Base-by-base conservation (phyloP, 805 yeast genomes). In the Spathaspora arborariae region DNA sequence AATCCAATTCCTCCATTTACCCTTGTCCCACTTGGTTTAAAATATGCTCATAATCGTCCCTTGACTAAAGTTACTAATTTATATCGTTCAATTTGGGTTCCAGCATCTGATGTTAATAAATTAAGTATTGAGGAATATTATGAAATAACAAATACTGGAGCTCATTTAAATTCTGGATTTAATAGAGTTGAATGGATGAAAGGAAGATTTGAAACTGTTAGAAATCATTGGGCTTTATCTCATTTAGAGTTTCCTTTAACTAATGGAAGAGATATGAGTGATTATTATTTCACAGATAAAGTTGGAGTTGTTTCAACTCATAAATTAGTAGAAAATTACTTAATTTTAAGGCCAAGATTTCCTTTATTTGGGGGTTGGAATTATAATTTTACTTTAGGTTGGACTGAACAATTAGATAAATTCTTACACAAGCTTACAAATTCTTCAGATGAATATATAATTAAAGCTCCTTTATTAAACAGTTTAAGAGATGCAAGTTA, bases 361-460 rank as follows among this genome's bases (percentile, higher is more conserved):
- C 99, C 99, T n/a, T 63, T 94, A 5, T 87, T 88, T 66, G 99
- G 99, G 42, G 95, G 91, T 38, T 94, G 99, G 99, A 78, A 83
- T 58, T 92, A 89, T 68, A 89, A 92, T 68, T 94, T 88, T 74
- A 94, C 98, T 19, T 66, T 92, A 55, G 98, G 98, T n/a, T 94
- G 96, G 96, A 80, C 84, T 42, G 78, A 81, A 52, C 68, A 74
- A 18, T 66, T 91, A 37, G 58, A 68, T 13, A 67, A 79, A 39
- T 83, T 76, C 54, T 71, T 87, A 44, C 81, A 68, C 55, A 57
- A 63, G 36, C 55, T 72, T 15, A 49, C 54, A 21, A 57, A 54
- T 18, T 68, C 70, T 9, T 67, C 67, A 15, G 82, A 79, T 48
- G 64, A 71, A 11, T 88, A 80, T 60, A 60, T 85, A 10, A 67